Percentiles rank a stretch among this genome's conserved stretches.
Conservation (phyloP, 805 yeast species). For the Blastobotrys terrestris region DNA sequence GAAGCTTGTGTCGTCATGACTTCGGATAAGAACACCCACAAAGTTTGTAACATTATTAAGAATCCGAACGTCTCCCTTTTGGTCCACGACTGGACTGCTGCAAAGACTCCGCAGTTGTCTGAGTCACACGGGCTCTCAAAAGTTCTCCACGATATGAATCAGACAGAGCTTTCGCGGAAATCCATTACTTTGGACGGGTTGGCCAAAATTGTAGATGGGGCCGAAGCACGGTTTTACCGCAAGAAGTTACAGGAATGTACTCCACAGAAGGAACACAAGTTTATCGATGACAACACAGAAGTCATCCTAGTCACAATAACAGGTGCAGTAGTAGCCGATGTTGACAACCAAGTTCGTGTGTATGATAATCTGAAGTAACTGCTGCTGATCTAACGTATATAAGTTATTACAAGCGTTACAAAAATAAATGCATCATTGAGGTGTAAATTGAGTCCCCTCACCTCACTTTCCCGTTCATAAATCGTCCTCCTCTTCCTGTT, state of each 20-base stretch:
- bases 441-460: too few species aligned
- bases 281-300: conserved; percentile 58
- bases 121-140: conserved; percentile 40
- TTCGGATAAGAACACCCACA: conserved; percentile 64
- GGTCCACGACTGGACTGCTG: conserved; percentile 86
- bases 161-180: conserved; percentile 68
- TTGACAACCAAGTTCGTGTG: conserved; percentile 32
- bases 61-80: conserved; percentile 79
- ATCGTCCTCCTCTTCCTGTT: conserved; percentile 8
- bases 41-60: conserved; percentile 56
- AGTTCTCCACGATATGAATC: conserved; percentile 69
- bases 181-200: conserved; percentile 77
- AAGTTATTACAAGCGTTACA: too few species aligned
- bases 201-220: conserved; percentile 49
- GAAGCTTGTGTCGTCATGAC: conserved; percentile 58
- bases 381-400: too few species aligned
- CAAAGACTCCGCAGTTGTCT: conserved; percentile 35
- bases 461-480: too few species aligned
- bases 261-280: conserved; percentile 47
- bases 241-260: conserved; percentile 53
- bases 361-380: conserved; percentile 3
- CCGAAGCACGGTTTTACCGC: conserved; percentile 54
- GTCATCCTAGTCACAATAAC: conserved; percentile 59
- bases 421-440: too few species aligned
- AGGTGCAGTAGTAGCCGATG: conserved; percentile 74